A percentile compares a stretch with the other conserved stretches of the same genome.
phyloP scores from a whole-genome alignment of 495 filamentous ascomycete genomes.

The Podospora conica region DNA sequence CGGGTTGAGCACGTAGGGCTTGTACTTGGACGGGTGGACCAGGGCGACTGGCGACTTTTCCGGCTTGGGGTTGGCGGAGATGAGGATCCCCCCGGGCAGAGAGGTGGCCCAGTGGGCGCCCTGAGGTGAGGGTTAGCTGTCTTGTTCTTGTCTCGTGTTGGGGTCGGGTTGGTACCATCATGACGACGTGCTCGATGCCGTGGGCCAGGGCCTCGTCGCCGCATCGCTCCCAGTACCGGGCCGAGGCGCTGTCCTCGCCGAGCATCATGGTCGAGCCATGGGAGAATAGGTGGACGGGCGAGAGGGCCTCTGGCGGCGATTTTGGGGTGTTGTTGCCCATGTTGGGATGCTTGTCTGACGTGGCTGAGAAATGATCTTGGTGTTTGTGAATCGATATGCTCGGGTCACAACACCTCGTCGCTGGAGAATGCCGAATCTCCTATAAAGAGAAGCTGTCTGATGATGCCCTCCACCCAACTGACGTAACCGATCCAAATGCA shows the following conservation, averaged over 20 bases:
- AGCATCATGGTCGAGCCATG: conserved; percentile 66
- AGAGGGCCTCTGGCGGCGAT: conserved; percentile 11
- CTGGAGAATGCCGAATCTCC: too few species aligned
- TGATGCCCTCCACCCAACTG: too few species aligned
- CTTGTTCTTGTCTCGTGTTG: not conserved
- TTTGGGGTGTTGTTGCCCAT: not conserved
- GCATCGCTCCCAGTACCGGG: conserved; percentile 56
- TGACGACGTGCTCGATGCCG: conserved; percentile 52
- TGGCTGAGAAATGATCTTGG: not conserved
- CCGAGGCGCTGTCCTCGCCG: conserved; percentile 51
- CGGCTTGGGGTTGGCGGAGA: conserved; percentile 51
- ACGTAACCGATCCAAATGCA: too few species aligned
- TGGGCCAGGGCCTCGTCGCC: conserved; percentile 52
- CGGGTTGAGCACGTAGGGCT: conserved; percentile 48
- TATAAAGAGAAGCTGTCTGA: too few species aligned
- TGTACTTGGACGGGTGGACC: conserved; percentile 54
- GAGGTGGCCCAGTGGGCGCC: conserved; percentile 56
- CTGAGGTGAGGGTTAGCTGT: conserved; percentile 21
- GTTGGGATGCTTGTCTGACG: not conserved
- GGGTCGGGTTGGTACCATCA: conserved; percentile 45
- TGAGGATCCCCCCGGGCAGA: conserved; percentile 41
- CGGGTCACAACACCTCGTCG: too few species aligned
- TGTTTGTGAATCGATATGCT: too few species aligned
- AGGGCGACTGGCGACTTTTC: conserved; percentile 52
- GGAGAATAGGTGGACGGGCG: conserved; percentile 61